A percentile compares a stretch with the other conserved stretches of the same genome.
Conservation (phyloP, 2,329 filamentous ascomycete species). For the Cladophialophora immunda region DNA sequence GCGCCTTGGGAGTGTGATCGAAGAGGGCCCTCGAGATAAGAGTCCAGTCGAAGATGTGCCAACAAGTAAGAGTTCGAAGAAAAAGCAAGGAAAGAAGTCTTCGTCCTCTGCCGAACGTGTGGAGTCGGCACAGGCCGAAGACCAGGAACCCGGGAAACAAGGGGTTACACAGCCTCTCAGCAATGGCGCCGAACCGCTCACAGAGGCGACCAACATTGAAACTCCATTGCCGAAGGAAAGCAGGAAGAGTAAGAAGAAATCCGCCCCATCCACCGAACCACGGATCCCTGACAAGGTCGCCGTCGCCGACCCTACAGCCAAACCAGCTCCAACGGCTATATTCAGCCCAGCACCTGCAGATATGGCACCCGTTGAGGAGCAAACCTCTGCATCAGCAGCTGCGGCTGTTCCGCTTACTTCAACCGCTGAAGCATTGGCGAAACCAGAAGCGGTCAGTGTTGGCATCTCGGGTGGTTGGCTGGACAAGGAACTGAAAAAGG, state of each 20-base stretch:
- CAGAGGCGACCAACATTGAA: constrained; percentile 28
- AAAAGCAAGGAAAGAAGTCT: constrained; percentile 53
- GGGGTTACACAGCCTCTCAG: constrained; percentile 6
- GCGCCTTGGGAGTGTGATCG: constrained; percentile 50
- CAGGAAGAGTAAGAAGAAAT: constrained; percentile 42
- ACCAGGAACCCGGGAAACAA: constrained; percentile 41
- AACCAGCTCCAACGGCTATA: background rate
- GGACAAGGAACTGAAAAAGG: constrained; percentile 67
- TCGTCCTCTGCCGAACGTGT: constrained; percentile 37
- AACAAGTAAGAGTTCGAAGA: constrained; percentile 50
- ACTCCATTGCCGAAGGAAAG: constrained; percentile 31
- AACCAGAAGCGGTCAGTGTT: constrained; percentile 44
- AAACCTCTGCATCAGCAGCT: constrained; percentile 5
- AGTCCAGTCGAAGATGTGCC: constrained; percentile 48
- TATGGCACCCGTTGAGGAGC: constrained; percentile 7
- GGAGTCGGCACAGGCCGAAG: constrained; percentile 42
- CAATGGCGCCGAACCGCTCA: constrained; percentile 22
- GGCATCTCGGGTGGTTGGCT: constrained; percentile 65
- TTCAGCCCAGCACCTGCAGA: constrained; percentile 1
- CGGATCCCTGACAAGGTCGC: constrained; percentile 19
- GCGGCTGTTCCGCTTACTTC: constrained; percentile 2
- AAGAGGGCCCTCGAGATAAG: constrained; percentile 55
- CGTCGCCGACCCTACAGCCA: constrained; percentile 26
- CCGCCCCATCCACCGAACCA: constrained; percentile 17
- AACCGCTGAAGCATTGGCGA: constrained; percentile 15